Percentiles rank a stretch among this genome's conserved stretches.
Evolutionary conservation across 2,329 filamentous ascomycete genomes (phyloP).

Genomic region (Phaeosphaeriaceae sp.): DNA sequence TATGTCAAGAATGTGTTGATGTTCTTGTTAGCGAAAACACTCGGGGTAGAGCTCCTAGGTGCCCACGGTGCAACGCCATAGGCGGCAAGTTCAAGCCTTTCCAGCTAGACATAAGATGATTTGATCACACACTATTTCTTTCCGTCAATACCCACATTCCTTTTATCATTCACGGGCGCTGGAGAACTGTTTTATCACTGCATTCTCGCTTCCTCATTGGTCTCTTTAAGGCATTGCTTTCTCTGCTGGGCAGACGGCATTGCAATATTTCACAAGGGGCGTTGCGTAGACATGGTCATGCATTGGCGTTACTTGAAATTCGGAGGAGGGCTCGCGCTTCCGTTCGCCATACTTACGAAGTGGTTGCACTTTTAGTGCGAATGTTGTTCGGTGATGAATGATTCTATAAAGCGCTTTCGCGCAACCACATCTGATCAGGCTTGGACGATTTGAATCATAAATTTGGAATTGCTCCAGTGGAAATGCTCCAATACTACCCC

Average conservation of each 20-base stretch:
- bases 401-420: background rate
- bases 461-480: background rate
- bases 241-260: constrained; percentile 28
- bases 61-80: constrained; percentile 78
- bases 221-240: constrained; percentile 17
- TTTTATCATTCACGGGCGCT: constrained; percentile 21
- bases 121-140: constrained; percentile 7
- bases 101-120: constrained; percentile 78
- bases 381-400: constrained; percentile 9
- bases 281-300: constrained; percentile 25
- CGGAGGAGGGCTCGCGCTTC: background rate
- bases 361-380: constrained; percentile 1
- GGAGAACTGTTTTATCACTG: background rate
- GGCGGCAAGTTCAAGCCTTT: constrained; percentile 84
- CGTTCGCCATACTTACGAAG: background rate
- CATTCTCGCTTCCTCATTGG: constrained; percentile 3
- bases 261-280: constrained; percentile 11
- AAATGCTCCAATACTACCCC: background rate
- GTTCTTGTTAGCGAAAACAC: constrained; percentile 76
- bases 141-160: constrained; percentile 2
- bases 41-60: constrained; percentile 71
- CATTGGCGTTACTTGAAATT: constrained; percentile 5
- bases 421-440: background rate
- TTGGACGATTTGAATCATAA: background rate
- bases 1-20: constrained; percentile 88